Percentiles rank a stretch among this genome's conserved stretches.
phyloP scores from a whole-genome alignment of 2,329 filamentous ascomycete genomes.

The Lachnellula subtilissima region DNA sequence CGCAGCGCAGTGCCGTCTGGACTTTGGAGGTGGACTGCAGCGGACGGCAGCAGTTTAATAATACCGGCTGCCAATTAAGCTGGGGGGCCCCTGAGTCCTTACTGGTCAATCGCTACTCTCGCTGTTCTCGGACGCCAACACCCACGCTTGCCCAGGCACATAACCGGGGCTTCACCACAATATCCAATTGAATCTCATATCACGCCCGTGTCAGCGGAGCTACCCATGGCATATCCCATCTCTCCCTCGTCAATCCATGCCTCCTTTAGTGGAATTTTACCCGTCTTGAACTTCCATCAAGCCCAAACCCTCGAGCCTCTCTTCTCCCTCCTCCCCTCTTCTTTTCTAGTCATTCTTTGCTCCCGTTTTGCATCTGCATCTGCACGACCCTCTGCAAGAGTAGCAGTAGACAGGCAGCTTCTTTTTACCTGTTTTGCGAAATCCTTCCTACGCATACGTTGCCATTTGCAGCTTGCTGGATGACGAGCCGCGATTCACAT shows the following conservation, averaged over 20 bases:
- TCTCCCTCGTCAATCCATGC: not conserved
- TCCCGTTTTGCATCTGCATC: slow-evolving; percentile 15
- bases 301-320: not conserved
- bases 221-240: not conserved
- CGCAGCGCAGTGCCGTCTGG: not conserved
- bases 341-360: slow-evolving; percentile 13
- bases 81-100: not conserved
- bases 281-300: not conserved
- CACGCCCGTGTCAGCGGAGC: not conserved
- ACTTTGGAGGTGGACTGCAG: not conserved
- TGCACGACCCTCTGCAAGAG: slow-evolving; percentile 16
- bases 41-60: not conserved
- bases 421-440: slow-evolving; percentile 2
- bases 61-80: not conserved
- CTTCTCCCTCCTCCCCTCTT: slow-evolving; percentile 10
- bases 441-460: not conserved
- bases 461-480: slow-evolving; percentile 24
- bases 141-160: slow-evolving; percentile 2
- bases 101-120: not conserved
- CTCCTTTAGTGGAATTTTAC: slow-evolving; percentile 1
- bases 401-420: slow-evolving; percentile 10
- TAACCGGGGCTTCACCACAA: not conserved
- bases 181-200: not conserved
- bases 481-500: slow-evolving; percentile 13
- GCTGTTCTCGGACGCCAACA: not conserved